Base-by-base conservation (phyloP, 805 yeast species). In the Pichia nakasei region DNA sequence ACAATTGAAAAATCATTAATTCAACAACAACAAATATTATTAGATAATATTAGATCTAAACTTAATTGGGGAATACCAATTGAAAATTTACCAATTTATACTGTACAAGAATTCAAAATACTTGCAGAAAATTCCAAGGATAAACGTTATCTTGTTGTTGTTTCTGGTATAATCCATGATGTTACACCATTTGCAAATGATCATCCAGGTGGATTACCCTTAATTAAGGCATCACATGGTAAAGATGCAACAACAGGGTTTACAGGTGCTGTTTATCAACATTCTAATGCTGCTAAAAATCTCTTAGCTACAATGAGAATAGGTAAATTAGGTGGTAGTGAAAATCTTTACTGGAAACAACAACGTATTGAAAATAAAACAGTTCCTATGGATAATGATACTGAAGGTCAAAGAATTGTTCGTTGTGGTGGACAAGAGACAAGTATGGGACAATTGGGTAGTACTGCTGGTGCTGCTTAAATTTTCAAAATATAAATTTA, bases 41-140 rank as follows among this genome's bases (percentile, higher is more conserved):
- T 89, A 22, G 95, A 89, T 63, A 69, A 77, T 48, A 78, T 85
- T 66, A 72, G 93, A 51, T 70, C 86, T 12, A 78, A 80, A 50
- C 71, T 89, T 47, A 84, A 85, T 66, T 89, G 97, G 97, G 97
- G 97, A 19, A 84, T 89, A 2, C 95, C 96, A 4, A 82, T 91
- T 43, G 91, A 88, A 51, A 82, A 80, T 60, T 69, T 89, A 15
- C 97, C 97, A 0, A 73, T 80, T 39, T 67, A 73, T 41, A 58
- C 75, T 1, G 71, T 78, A 2, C 60, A 56, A 37, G 75, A 73
- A 41, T 73, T 75, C 48, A 63, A 66, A 38, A 54, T 59, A 40
- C 56, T 75, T 15, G 63, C 72, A 13, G 49, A 55, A 9, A 48
- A 61, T 9, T 51, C 60, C 1, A 51, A 52, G 8, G 55, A 52